Evolutionary conservation across 2,329 filamentous ascomycete species (phyloP).

Genomic region (Sporothrix euskadiensis): DNA sequence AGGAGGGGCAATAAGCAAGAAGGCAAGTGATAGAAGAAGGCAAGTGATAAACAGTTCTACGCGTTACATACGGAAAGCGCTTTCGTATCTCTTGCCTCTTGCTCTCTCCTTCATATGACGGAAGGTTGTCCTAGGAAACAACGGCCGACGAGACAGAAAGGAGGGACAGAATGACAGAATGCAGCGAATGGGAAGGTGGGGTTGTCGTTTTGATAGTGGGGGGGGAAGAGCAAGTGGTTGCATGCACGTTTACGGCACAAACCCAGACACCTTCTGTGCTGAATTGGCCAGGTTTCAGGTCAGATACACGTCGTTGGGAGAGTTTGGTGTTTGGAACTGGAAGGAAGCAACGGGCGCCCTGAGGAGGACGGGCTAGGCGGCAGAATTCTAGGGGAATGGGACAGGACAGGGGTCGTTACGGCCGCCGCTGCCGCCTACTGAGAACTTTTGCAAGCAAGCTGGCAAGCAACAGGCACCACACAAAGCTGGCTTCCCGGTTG

Average conservation of each 20-base stretch:
- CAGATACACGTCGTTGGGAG: background rate
- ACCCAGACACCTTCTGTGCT: background rate
- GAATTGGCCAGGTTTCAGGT: slow-evolving; percentile 26
- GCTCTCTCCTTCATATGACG: background rate
- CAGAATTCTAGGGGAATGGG: slow-evolving; percentile 15
- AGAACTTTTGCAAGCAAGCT: background rate
- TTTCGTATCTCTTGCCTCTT: background rate
- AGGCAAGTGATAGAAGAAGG: background rate
- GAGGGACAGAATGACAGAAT: background rate
- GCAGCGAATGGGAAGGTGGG: slow-evolving; percentile 1
- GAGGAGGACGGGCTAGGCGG: background rate
- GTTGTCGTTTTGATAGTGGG: background rate
- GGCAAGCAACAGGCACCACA: background rate
- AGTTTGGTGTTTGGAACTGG: background rate
- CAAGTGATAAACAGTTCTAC: background rate
- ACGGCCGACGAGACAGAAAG: background rate
- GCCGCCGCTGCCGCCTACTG: background rate
- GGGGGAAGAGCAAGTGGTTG: slow-evolving; percentile 21
- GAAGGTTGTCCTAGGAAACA: slow-evolving; percentile 10
- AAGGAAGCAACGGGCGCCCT: background rate
- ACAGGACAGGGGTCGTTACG: slow-evolving; percentile 3
- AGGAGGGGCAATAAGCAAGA: slow-evolving; percentile 1
- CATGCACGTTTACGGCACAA: slow-evolving; percentile 6
- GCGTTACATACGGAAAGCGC: background rate
- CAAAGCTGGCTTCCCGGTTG: slow-evolving; percentile 22